phyloP scores from a whole-genome alignment of 768 basidiomycete genomes.

The Saitozyma sp. region DNA sequence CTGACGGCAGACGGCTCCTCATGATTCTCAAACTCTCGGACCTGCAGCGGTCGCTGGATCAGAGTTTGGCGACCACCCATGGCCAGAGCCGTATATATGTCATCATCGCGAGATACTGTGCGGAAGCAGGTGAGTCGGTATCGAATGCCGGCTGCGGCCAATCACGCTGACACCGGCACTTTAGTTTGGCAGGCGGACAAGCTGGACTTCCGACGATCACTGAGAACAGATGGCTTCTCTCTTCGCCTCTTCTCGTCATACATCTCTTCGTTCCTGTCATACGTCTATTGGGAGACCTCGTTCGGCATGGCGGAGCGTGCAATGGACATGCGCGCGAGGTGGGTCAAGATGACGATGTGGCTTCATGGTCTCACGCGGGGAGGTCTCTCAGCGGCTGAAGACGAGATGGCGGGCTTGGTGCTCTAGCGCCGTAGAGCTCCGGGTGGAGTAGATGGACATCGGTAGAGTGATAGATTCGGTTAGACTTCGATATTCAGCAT shows the following conservation, averaged over 20 bases:
- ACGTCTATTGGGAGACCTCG: constrained; percentile 36
- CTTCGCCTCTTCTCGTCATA: constrained; percentile 18
- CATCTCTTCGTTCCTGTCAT: constrained; percentile 19
- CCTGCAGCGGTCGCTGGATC: constrained; percentile 77
- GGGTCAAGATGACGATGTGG: constrained; percentile 45
- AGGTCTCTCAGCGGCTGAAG: constrained; percentile 39
- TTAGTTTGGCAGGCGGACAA: constrained; percentile 37
- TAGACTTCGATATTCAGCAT: too few relatives aligned
- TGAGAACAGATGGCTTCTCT: constrained; percentile 22
- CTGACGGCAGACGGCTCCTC: constrained; percentile 49
- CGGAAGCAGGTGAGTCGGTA: constrained; percentile 40
- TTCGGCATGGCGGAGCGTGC: constrained; percentile 44
- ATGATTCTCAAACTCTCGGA: constrained; percentile 67
- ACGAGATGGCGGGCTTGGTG: constrained; percentile 41
- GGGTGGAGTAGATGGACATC: background rate
- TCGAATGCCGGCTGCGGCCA: constrained; percentile 51
- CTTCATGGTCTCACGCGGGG: constrained; percentile 39
- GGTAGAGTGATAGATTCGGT: background rate
- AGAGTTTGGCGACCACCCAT: constrained; percentile 79
- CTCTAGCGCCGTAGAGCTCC: background rate
- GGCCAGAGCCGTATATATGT: constrained; percentile 79
- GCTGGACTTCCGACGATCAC: constrained; percentile 12
- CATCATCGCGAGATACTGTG: constrained; percentile 85
- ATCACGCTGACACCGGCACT: constrained; percentile 1
- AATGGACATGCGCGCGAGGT: constrained; percentile 43